phyloP scores from a whole-genome alignment of 495 filamentous ascomycete genomes.

The Podospora didyma region DNA sequence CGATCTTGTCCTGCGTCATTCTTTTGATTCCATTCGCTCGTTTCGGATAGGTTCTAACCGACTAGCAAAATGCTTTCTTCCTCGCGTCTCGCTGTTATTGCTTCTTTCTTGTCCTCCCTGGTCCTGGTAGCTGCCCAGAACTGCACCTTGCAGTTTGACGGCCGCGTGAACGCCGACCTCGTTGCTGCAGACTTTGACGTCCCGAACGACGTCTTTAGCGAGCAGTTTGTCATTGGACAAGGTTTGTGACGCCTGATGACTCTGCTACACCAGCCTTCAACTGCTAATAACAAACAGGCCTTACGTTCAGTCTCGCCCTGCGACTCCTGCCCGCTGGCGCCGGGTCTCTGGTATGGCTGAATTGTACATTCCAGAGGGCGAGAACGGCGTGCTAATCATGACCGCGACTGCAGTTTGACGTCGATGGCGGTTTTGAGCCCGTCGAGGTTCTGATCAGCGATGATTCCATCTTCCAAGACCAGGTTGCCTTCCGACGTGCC shows the following conservation, averaged over 20 bases:
- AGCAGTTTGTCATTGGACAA: slow-evolving; percentile 27
- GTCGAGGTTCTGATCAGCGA: slow-evolving; percentile 37
- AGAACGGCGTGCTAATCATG: background rate
- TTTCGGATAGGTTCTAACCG: no score
- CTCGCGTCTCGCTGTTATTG: background rate
- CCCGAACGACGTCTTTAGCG: slow-evolving; percentile 29
- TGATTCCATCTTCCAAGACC: slow-evolving; percentile 46
- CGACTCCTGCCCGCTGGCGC: slow-evolving; percentile 16
- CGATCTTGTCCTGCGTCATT: background rate
- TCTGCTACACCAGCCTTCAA: no score
- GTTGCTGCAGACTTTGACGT: slow-evolving; percentile 27
- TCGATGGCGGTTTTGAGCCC: slow-evolving; percentile 14
- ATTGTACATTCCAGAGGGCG: background rate
- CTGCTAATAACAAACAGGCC: slow-evolving; percentile 11
- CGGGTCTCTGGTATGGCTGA: slow-evolving; percentile 20
- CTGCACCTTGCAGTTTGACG: slow-evolving; percentile 36
- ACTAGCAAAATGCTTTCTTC: slow-evolving; percentile 8
- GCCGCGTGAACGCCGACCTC: slow-evolving; percentile 24
- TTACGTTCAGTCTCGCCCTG: slow-evolving; percentile 25
- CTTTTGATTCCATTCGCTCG: background rate
- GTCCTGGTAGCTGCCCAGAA: slow-evolving; percentile 19
- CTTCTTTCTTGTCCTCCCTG: background rate
- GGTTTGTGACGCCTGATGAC: no score
- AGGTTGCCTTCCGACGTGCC: slow-evolving; percentile 46
- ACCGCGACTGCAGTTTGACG: slow-evolving; percentile 24